Percentiles rank a stretch among this genome's conserved stretches.
phyloP scores from a whole-genome alignment of 2,329 filamentous ascomycete genomes.

The Akanthomyces muscarius region DNA sequence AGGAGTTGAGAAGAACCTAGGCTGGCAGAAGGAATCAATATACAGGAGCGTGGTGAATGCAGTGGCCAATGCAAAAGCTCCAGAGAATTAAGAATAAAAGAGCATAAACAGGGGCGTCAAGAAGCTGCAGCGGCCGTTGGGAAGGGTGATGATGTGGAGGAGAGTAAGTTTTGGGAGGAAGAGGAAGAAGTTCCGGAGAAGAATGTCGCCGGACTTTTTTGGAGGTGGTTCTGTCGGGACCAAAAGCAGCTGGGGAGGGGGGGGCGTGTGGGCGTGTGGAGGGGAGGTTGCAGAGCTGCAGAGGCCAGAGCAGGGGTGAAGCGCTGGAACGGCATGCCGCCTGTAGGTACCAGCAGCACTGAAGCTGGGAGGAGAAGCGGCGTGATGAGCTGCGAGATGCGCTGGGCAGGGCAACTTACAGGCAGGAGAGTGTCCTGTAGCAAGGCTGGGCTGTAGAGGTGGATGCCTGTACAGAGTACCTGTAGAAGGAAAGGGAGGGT shows the following conservation, averaged over 20 bases:
- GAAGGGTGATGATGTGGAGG: not conserved
- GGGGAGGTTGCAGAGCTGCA: not conserved
- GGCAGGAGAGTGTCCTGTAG: not conserved
- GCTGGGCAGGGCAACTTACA: not conserved
- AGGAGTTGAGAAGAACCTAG: not conserved
- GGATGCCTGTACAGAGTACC: not conserved
- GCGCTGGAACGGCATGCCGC: not conserved
- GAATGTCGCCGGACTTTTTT: not conserved
- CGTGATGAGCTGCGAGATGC: no score
- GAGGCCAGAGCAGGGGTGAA: no score
- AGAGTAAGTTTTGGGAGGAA: not conserved
- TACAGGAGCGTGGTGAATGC: not conserved
- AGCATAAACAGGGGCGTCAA: slow-evolving; percentile 1
- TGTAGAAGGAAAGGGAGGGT: not conserved
- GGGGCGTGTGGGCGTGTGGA: not conserved
- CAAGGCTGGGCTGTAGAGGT: not conserved
- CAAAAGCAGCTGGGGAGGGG: not conserved
- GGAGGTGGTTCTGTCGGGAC: not conserved
- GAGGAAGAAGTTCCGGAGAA: not conserved
- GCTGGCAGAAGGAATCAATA: slow-evolving; percentile 13
- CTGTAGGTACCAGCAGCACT: not conserved
- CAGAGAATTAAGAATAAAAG: slow-evolving; percentile 6
- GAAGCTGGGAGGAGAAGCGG: not conserved
- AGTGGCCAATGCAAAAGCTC: slow-evolving; percentile 4
- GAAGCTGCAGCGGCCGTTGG: slow-evolving; percentile 5